Evolutionary conservation across 176 grass and related monocot genomes (phyloP).

Genomic region (Oryza longistaminata): DNA sequence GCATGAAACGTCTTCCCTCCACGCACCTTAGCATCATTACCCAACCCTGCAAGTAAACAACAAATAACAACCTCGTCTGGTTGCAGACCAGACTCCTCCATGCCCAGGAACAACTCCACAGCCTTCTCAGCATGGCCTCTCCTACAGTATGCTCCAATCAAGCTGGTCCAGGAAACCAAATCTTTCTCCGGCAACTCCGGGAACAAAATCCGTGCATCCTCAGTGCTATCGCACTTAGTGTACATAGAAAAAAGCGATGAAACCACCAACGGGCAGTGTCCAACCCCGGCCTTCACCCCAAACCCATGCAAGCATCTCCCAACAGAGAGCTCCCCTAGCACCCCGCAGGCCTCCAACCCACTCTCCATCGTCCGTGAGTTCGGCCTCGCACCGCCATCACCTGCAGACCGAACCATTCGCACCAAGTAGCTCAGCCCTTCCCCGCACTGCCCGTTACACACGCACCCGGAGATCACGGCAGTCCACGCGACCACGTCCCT

Average conservation of each 20-base stretch:
- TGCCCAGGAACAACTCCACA: conserved; percentile 43
- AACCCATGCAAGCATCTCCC: conserved; percentile 66
- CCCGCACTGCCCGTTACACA: conserved; percentile 47
- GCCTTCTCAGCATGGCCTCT: conserved; percentile 43
- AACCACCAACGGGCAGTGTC: conserved; percentile 19
- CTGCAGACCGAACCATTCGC: conserved; percentile 38
- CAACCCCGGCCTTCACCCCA: conserved; percentile 42
- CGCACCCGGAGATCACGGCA: conserved; percentile 59
- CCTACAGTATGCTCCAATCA: conserved; percentile 57
- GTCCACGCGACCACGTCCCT: conserved; percentile 77
- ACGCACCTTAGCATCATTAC: conserved; percentile 27
- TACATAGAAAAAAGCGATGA: conserved; percentile 72
- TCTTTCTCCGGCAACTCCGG: conserved; percentile 61
- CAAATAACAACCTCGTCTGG: conserved; percentile 63
- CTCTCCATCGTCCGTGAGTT: conserved; percentile 65
- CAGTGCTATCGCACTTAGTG: conserved; percentile 55
- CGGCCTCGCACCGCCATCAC: conserved; percentile 26
- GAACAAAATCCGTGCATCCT: conserved; percentile 50
- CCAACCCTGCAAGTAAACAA: conserved; percentile 57
- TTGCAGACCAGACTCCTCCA: conserved; percentile 51
- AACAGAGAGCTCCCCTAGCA: conserved; percentile 41
- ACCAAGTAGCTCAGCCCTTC: conserved; percentile 43
- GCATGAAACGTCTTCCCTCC: conserved; percentile 64
- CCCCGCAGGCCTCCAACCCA: conserved; percentile 56
- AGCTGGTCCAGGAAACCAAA: conserved; percentile 71